Evolutionary conservation across 495 filamentous ascomycete genomes (phyloP).

Genomic region (Penicillium samsonianum): DNA sequence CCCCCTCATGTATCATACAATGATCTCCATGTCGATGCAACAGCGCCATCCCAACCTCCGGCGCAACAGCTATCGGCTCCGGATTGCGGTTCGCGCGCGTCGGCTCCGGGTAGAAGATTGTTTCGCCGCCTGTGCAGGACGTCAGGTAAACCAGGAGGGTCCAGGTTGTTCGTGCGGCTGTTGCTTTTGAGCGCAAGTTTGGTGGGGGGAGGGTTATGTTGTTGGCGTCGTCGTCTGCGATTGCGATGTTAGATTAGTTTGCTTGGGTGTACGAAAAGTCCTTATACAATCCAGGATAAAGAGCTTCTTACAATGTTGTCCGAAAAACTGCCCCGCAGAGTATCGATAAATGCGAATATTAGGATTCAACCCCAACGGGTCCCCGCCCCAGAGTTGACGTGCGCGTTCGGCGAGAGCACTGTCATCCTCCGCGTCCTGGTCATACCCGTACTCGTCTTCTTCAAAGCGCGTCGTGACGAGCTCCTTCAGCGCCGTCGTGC

Average conservation of each 20-base stretch:
- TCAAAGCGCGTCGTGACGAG: conserved; percentile 25
- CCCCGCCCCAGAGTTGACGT: conserved; percentile 69
- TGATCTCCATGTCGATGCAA: conserved; percentile 87
- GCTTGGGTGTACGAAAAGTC: no score
- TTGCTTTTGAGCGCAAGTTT: conserved; percentile 31
- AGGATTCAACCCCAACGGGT: conserved; percentile 81
- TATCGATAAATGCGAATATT: conserved; percentile 96
- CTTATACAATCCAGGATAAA: no score
- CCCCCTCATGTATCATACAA: conserved; percentile 88
- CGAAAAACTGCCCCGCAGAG: conserved; percentile 81
- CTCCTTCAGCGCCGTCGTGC: conserved; percentile 39
- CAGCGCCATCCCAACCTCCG: conserved; percentile 79
- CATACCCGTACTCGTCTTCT: conserved; percentile 24
- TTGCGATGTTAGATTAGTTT: no score
- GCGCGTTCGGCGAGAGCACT: conserved; percentile 26
- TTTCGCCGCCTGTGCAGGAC: conserved; percentile 79
- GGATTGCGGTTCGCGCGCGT: conserved; percentile 53
- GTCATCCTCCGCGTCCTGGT: conserved; percentile 38
- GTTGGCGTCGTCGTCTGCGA: conserved; percentile 77
- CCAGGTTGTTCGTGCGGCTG: conserved; percentile 82
- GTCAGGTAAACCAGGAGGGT: conserved; percentile 88
- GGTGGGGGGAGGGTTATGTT: conserved; percentile 56
- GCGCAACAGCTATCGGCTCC: conserved; percentile 63
- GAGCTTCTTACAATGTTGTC: conserved; percentile 73
- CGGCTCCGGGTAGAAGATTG: conserved; percentile 82